These are phyloP conservation scores for Xerocomellus intermedius DNA, from an alignment of 768 basidiomycete species.

Conservation along the genomic window DNA sequence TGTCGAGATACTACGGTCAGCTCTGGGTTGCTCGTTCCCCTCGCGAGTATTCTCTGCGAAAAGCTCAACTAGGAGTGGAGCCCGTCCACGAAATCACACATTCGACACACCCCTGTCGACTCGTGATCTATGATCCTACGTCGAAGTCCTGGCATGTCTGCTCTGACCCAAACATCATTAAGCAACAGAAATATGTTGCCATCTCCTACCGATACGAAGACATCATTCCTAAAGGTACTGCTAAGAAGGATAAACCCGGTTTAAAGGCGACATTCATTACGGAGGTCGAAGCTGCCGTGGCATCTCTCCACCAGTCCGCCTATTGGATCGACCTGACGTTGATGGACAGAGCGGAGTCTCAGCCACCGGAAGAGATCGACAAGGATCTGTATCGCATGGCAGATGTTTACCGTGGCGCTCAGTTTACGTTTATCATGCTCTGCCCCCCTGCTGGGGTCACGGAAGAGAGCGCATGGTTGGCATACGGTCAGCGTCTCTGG, in stretches of 20 bases:
- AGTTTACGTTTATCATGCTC: slow-evolving; percentile 27
- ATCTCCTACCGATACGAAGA: slow-evolving; percentile 20
- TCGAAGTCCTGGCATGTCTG: slow-evolving; percentile 1
- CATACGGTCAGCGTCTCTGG: slow-evolving; percentile 25
- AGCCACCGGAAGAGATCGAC: slow-evolving; percentile 2
- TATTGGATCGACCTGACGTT: slow-evolving; percentile 24
- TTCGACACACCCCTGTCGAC: slow-evolving; percentile 14
- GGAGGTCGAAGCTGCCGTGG: background rate
- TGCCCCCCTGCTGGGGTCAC: background rate
- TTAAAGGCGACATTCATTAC: background rate
- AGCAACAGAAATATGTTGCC: slow-evolving; percentile 15
- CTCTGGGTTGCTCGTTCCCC: slow-evolving; percentile 25
- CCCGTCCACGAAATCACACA: slow-evolving; percentile 9
- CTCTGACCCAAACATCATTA: background rate
- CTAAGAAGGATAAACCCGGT: background rate
- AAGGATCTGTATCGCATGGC: slow-evolving; percentile 26
- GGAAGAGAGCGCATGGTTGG: slow-evolving; percentile 10
- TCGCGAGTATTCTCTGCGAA: slow-evolving; percentile 21
- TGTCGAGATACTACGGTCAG: slow-evolving; percentile 20
- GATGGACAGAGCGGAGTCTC: background rate
- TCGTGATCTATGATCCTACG: slow-evolving; percentile 9
- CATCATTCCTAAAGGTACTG: background rate
- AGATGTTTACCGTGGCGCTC: slow-evolving; percentile 19
- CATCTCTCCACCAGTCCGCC: slow-evolving; percentile 10
- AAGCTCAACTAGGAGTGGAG: background rate